Evolutionary conservation across 768 basidiomycete species (phyloP).

Genomic region (Tricholoma bakamatsutake): DNA sequence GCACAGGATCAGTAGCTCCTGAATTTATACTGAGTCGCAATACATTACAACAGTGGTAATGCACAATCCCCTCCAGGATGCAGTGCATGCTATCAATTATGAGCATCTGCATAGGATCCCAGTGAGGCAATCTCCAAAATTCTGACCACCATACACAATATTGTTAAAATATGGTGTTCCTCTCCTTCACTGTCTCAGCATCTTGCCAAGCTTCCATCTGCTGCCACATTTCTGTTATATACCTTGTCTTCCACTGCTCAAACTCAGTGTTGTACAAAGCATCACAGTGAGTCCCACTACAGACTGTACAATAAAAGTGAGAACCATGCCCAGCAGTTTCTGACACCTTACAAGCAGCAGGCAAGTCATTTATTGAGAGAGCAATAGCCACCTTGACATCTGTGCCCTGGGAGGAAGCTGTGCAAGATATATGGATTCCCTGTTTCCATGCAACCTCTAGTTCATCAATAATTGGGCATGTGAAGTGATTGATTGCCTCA

Average conservation of each 20-base stretch:
- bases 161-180: conserved; percentile 12
- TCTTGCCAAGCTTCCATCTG: conserved; percentile 15
- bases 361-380: too few species aligned
- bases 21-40: conserved; percentile 11
- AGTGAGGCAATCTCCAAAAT: too few species aligned
- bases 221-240: too few species aligned
- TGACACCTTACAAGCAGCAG: conserved; percentile 20
- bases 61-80: too few species aligned
- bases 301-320: conserved; percentile 26
- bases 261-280: conserved; percentile 9
- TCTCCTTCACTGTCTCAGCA: conserved; percentile 8
- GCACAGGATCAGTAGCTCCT: background rate
- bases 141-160: too few species aligned
- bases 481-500: conserved; percentile 25
- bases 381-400: background rate
- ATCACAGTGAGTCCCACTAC: conserved; percentile 15
- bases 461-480: conserved; percentile 24
- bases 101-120: too few species aligned
- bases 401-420: background rate
- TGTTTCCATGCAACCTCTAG: conserved; percentile 12
- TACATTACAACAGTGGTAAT: background rate
- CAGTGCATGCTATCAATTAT: too few species aligned
- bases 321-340: conserved; percentile 17
- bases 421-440: conserved; percentile 20
- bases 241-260: conserved; percentile 13